Evolutionary conservation across 2,329 filamentous ascomycete species (phyloP).

Genomic region (Calonectria hawksworthii): DNA sequence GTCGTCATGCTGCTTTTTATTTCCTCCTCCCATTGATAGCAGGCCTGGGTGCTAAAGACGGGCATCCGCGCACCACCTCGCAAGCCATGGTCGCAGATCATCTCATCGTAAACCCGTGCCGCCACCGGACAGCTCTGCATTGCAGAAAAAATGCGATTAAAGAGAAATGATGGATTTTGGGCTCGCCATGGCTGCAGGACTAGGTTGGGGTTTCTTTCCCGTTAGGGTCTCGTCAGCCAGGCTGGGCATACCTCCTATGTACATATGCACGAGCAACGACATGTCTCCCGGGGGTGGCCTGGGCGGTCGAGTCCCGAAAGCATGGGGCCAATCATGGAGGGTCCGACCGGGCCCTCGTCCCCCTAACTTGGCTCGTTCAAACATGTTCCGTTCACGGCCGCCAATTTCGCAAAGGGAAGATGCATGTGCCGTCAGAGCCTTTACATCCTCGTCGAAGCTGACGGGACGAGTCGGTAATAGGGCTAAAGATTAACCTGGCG

Average conservation of each 20-base stretch:
- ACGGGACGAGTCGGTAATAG: slow-evolving; percentile 45
- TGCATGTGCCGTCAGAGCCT: slow-evolving; percentile 42
- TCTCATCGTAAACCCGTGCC: slow-evolving; percentile 26
- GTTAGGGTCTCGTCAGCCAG: slow-evolving; percentile 15
- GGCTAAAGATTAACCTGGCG: slow-evolving; percentile 47
- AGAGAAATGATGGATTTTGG: background rate
- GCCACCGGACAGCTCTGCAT: slow-evolving; percentile 4
- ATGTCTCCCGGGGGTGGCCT: slow-evolving; percentile 26
- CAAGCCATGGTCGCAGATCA: slow-evolving; percentile 37
- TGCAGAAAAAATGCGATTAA: slow-evolving; percentile 5
- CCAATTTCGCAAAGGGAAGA: slow-evolving; percentile 39
- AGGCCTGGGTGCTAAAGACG: slow-evolving; percentile 32
- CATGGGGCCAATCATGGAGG: slow-evolving; percentile 30
- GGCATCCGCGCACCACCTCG: slow-evolving; percentile 29
- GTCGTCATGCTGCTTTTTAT: slow-evolving; percentile 33
- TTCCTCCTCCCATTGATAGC: slow-evolving; percentile 20
- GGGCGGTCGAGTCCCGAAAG: slow-evolving; percentile 26
- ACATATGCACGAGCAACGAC: slow-evolving; percentile 28
- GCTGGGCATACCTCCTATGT: slow-evolving; percentile 19
- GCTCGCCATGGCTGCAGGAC: background rate
- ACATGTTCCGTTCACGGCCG: slow-evolving; percentile 19
- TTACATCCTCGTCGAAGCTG: slow-evolving; percentile 43
- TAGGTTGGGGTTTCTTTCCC: slow-evolving; percentile 17
- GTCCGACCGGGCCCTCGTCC: slow-evolving; percentile 20
- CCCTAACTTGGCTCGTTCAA: slow-evolving; percentile 27